These are phyloP conservation scores for Bipolaris gigantea DNA, from an alignment of 2,329 filamentous ascomycete species.

Conservation along the genomic window DNA sequence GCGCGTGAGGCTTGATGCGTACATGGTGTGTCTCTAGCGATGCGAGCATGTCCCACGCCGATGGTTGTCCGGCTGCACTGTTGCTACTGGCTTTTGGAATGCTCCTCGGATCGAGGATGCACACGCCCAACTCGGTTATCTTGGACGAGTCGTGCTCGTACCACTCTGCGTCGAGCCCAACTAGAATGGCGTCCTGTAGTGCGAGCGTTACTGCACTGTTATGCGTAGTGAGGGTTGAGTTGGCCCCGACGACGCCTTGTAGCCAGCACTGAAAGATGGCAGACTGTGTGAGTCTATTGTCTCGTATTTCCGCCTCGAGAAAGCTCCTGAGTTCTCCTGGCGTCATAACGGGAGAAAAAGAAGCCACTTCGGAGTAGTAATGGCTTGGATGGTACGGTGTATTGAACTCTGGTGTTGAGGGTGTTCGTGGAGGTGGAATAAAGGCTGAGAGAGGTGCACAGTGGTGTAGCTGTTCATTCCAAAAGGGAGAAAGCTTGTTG, in stretches of 20 bases:
- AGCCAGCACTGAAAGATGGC: conserved; percentile 5
- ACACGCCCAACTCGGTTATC: conserved; percentile 24
- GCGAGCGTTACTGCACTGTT: not conserved
- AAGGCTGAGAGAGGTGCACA: not conserved
- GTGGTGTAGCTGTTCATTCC: not conserved
- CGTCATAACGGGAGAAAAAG: not conserved
- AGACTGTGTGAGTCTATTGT: conserved; percentile 3
- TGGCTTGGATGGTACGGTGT: not conserved
- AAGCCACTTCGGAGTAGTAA: not conserved
- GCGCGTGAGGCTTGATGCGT: conserved; percentile 19
- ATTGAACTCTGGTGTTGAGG: too few relatives aligned
- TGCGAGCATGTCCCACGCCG: not conserved
- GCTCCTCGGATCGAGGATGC: conserved; percentile 7
- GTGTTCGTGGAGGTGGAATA: not conserved
- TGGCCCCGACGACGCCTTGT: not conserved
- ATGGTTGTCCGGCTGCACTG: not conserved
- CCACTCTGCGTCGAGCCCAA: conserved; percentile 24
- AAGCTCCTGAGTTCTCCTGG: not conserved
- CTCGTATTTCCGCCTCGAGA: not conserved
- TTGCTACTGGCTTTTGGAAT: not conserved
- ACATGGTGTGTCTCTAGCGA: conserved; percentile 13
- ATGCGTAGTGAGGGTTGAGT: not conserved
- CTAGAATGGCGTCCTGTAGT: conserved; percentile 14
- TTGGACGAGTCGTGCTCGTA: conserved; percentile 12
- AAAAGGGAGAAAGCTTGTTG: not conserved